Evolutionary conservation across 257 asterid genomes (phyloP).

Genomic region (Leptodermis oblonga): DNA sequence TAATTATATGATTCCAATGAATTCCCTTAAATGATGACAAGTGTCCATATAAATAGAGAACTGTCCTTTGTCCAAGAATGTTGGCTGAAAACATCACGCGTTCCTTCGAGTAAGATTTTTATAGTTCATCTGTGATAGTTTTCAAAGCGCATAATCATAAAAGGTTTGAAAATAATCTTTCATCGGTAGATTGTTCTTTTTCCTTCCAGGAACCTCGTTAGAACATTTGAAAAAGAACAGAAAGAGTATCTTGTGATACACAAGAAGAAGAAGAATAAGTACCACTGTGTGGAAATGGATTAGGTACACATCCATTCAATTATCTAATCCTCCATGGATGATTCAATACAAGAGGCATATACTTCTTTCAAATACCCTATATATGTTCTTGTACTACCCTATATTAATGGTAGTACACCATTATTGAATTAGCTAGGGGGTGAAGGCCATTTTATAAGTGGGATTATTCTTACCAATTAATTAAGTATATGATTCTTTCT

Average conservation of each 20-base stretch:
- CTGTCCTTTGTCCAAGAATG: no score
- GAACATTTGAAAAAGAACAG: no score
- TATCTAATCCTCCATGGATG: constrained; percentile 11
- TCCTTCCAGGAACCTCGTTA: no score
- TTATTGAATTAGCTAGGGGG: neutral
- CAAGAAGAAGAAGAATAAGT: neutral
- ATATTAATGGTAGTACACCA: neutral
- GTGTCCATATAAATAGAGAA: constrained; percentile 2
- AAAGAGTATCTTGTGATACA: constrained; percentile 19
- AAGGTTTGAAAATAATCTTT: no score
- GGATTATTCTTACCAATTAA: neutral
- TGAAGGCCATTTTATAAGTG: neutral
- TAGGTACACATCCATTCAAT: constrained; percentile 22
- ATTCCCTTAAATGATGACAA: constrained; percentile 18
- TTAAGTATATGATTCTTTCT: constrained; percentile 16
- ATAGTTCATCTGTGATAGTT: no score
- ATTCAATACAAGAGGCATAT: constrained; percentile 23
- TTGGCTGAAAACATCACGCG: no score
- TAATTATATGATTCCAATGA: constrained; percentile 37
- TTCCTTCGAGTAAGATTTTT: no score
- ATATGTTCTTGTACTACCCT: constrained; percentile 1
- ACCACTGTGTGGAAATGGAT: constrained; percentile 13
- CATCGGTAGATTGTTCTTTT: no score
- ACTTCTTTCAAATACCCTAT: neutral
- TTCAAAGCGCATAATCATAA: no score